Evolutionary conservation across 208 protist genomes (phyloP).

Genomic region (Leishmania martiniquensis): DNA sequence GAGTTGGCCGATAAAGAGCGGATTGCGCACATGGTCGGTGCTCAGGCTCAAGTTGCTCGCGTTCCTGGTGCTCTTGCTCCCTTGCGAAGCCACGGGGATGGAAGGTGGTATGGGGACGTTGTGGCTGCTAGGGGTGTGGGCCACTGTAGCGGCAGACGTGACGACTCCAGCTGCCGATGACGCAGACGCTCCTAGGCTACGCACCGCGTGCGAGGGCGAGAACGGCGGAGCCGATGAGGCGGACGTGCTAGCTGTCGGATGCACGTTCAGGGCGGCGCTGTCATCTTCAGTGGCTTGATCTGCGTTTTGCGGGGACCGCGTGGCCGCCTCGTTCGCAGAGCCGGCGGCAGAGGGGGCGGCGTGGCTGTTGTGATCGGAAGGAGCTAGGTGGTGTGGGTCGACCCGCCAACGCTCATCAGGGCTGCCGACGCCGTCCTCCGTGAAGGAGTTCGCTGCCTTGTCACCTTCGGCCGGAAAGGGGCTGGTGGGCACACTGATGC

Average conservation of each 20-base stretch:
- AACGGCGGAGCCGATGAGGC: not conserved
- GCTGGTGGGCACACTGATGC: constrained; percentile 25
- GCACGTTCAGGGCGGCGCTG: not conserved
- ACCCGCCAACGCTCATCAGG: constrained; percentile 18
- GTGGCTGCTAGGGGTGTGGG: not conserved
- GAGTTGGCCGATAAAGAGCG: not conserved
- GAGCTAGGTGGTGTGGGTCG: not conserved
- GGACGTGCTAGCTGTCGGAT: not conserved
- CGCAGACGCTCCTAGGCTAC: not conserved
- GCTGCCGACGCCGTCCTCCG: not conserved
- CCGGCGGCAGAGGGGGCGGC: not conserved
- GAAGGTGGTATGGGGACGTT: not conserved
- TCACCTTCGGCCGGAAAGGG: constrained; percentile 1
- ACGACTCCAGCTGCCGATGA: not conserved
- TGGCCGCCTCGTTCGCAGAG: not conserved
- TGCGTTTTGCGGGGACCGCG: not conserved
- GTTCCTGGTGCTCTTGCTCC: not conserved
- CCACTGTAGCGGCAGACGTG: not conserved
- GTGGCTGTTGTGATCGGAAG: not conserved
- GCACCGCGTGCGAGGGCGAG: not conserved
- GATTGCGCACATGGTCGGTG: not conserved
- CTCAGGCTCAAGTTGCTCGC: not conserved
- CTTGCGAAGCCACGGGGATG: not conserved
- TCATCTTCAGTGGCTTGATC: not conserved
- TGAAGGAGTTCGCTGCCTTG: constrained; percentile 13